Evolutionary conservation across 768 basidiomycete genomes (phyloP).

Genomic region (Pluteus cervinus): DNA sequence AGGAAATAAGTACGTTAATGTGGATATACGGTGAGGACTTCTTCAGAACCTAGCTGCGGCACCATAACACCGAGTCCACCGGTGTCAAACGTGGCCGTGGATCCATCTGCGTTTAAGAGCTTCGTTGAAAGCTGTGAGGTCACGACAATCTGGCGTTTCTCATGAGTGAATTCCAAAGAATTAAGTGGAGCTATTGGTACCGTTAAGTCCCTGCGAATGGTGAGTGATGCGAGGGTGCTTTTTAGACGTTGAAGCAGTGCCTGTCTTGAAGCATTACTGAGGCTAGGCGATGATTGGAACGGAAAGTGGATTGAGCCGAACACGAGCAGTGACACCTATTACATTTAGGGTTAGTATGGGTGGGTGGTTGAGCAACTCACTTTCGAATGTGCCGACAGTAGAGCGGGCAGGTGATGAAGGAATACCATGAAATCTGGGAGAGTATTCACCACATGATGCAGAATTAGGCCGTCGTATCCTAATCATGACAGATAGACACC

Average conservation of each 20-base stretch:
- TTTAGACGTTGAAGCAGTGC: conserved; percentile 46
- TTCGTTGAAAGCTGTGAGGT: conserved; percentile 71
- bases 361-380: conserved; percentile 26
- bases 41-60: conserved; percentile 51
- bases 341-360: background rate
- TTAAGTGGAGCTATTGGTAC: conserved; percentile 23
- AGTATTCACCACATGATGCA: conserved; percentile 5
- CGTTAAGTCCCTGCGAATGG: conserved; percentile 40
- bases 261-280: conserved; percentile 31
- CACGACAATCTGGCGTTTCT: conserved; percentile 33
- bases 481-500: conserved; percentile 4
- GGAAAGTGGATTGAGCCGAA: conserved; percentile 64
- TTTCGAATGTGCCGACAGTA: conserved; percentile 38
- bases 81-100: conserved; percentile 59
- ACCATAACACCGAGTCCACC: conserved; percentile 58
- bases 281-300: conserved; percentile 44
- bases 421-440: conserved; percentile 54
- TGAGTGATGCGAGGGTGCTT: conserved; percentile 43
- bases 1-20: background rate
- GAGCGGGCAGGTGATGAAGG: conserved; percentile 43
- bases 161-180: background rate
- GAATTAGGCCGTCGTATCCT: background rate
- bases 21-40: conserved; percentile 1
- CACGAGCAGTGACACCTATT: conserved; percentile 53
- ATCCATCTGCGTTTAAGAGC: conserved; percentile 57